These are phyloP conservation scores for Hexamita inflata DNA, from an alignment of 208 protist genomes.

Conservation along the genomic window DNA sequence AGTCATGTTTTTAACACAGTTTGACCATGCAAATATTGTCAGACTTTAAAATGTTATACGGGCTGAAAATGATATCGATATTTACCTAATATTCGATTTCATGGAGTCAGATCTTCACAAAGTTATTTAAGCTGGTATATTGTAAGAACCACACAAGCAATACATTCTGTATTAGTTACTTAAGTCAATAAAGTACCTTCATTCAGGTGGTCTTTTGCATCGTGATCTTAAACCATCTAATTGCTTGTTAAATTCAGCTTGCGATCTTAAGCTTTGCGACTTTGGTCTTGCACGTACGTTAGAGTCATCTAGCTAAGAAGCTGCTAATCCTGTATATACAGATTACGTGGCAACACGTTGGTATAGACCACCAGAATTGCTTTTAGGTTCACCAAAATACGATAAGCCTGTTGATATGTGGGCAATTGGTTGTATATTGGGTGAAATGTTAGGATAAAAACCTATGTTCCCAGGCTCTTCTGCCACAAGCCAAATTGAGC, in stretches of 20 bases:
- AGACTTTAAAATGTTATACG: constrained; percentile 52
- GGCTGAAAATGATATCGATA: constrained; percentile 57
- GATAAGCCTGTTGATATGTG: constrained; percentile 75
- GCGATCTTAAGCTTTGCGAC: constrained; percentile 80
- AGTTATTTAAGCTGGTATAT: constrained; percentile 81
- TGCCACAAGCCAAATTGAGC: constrained; percentile 45
- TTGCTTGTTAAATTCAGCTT: constrained; percentile 74
- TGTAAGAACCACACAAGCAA: constrained; percentile 63
- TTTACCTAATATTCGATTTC: constrained; percentile 63
- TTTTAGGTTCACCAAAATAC: constrained; percentile 26
- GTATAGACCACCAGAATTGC: constrained; percentile 38
- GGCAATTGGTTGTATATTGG: constrained; percentile 86
- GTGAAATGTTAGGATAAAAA: constrained; percentile 72
- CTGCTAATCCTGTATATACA: background rate
- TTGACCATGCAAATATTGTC: constrained; percentile 53
- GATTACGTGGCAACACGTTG: constrained; percentile 31
- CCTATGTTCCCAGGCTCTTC: constrained; percentile 70
- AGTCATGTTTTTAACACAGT: constrained; percentile 53
- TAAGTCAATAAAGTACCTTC: constrained; percentile 48
- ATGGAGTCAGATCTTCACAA: constrained; percentile 61
- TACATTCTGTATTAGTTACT: constrained; percentile 57
- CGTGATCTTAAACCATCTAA: constrained; percentile 84
- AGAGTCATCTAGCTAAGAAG: background rate
- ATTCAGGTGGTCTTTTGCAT: constrained; percentile 58
- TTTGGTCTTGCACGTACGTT: constrained; percentile 65